These are phyloP conservation scores for Phytopythium montanum DNA, from an alignment of 352 stramenopile species.

Conservation along the genomic window DNA sequence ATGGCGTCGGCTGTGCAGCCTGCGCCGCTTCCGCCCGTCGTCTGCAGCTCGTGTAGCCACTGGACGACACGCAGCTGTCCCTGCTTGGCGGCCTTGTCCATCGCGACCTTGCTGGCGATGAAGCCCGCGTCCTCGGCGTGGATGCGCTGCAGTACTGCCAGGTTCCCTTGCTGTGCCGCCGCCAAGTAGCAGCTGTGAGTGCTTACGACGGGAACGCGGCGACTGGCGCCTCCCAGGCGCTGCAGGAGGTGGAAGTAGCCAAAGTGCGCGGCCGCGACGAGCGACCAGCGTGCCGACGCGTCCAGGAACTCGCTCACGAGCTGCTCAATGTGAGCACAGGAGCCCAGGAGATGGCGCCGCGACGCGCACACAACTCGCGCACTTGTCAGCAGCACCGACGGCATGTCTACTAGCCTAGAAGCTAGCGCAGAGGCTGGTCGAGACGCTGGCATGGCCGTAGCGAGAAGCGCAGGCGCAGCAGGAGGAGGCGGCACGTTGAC, in stretches of 20 bases:
- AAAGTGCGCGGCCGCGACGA: slow-evolving; percentile 20
- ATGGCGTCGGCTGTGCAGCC: slow-evolving; percentile 6
- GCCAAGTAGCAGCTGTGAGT: slow-evolving; percentile 21
- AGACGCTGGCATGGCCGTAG: not conserved
- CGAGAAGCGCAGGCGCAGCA: not conserved
- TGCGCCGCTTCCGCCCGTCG: not conserved
- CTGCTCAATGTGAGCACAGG: slow-evolving; percentile 7
- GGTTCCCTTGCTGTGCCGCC: slow-evolving; percentile 18
- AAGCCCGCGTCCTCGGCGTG: slow-evolving; percentile 15
- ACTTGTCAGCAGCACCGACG: not conserved
- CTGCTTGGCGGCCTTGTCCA: slow-evolving; percentile 29
- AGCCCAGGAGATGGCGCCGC: slow-evolving; percentile 2
- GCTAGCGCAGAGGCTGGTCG: not conserved
- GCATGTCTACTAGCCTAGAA: not conserved
- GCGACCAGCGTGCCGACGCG: not conserved
- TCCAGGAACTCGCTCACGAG: slow-evolving; percentile 11
- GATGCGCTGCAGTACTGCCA: slow-evolving; percentile 21
- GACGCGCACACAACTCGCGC: slow-evolving; percentile 9
- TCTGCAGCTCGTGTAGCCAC: slow-evolving; percentile 20
- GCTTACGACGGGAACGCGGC: slow-evolving; percentile 13
- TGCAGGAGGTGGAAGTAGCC: slow-evolving; percentile 24
- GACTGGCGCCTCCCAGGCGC: slow-evolving; percentile 16
- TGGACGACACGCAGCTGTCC: slow-evolving; percentile 24
- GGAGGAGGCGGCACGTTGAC: not conserved
- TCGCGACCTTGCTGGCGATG: slow-evolving; percentile 12